Base-by-base conservation (phyloP, 768 basidiomycete species). In the Xerocomellus amylosporus region DNA sequence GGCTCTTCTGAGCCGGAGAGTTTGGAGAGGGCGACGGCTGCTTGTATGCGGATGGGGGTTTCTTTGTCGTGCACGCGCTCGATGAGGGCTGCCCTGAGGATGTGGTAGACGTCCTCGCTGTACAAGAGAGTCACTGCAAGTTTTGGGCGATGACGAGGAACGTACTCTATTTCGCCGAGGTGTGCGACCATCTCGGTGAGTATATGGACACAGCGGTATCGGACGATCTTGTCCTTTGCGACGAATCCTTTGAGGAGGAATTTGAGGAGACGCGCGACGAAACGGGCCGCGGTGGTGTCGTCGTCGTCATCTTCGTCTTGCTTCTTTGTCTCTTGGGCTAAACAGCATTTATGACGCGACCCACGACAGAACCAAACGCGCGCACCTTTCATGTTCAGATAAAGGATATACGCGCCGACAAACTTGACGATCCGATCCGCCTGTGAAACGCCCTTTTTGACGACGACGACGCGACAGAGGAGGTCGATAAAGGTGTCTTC, bases 141-240 rank as follows among this genome's bases (percentile, higher is more conserved):
- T n/a, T 2, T 6, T 6, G 5, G 4, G 48, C 41, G 8, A 40
- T 17, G 45, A 34, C 36, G 22, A 17, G 22, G 42, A 10, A 2
- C 87, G 50, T 65, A 97, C 94, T 95, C 92, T 53, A 98, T 79
- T 71, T 87, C 88, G 8, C 91, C 91, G 0, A 97, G 74, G 52
- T 86, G 81, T 1, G 83, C 79, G 13, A 96, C 82, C 79, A 93
- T 86, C 61, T 89, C 86, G 0, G 88, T 83, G 14, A 91, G 79
- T n/a, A 85, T 73, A 49, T 89, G 86, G 2, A 90, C 75, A 31
- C 85, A 85, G 19, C 95, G 84, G 65, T 85, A 96, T 6, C 95
- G 82, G 37, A 91, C 85, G 40, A 77, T 78, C 73, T 95, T 98
- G 73, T 96, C 92, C 68, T 93, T 96, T 4, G 93, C 86, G 17